Evolutionary conservation across 2,329 filamentous ascomycete genomes (phyloP).

Genomic region (Trichoderma arundinaceum): DNA sequence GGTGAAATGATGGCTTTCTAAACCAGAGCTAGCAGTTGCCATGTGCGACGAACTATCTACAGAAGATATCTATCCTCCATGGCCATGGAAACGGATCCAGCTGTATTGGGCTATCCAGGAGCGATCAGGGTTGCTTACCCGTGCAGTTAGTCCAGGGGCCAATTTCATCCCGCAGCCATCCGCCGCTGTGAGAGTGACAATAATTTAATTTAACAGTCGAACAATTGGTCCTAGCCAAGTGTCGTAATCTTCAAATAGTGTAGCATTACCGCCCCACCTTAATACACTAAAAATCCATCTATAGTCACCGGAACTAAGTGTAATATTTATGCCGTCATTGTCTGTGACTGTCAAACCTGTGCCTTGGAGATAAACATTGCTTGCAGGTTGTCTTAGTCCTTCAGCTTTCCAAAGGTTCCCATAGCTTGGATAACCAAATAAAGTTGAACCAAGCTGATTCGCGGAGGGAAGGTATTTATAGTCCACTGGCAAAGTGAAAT

Average conservation of each 20-base stretch:
- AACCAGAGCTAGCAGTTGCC: too few species aligned
- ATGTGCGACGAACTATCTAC: too few species aligned
- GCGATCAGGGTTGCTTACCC: too few species aligned
- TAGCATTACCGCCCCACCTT: background rate
- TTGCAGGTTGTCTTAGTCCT: background rate
- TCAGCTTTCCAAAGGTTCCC: background rate
- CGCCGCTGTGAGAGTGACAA: too few species aligned
- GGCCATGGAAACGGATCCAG: too few species aligned
- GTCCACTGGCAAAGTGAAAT: background rate
- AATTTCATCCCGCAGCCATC: too few species aligned
- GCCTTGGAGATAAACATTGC: constrained; percentile 1
- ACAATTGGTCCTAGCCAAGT: constrained; percentile 6
- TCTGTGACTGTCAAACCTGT: background rate
- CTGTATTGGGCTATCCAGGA: too few species aligned
- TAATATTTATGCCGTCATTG: background rate
- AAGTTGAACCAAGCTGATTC: background rate
- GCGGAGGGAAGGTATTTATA: background rate
- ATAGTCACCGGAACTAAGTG: background rate
- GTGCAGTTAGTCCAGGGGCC: too few species aligned
- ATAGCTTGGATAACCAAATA: constrained; percentile 13
- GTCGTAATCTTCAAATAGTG: background rate
- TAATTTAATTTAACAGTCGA: background rate
- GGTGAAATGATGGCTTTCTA: too few species aligned
- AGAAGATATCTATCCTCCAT: too few species aligned
- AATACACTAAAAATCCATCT: background rate